phyloP scores from a whole-genome alignment of 2,329 filamentous ascomycete species.

The Nannizziopsis barbatae region DNA sequence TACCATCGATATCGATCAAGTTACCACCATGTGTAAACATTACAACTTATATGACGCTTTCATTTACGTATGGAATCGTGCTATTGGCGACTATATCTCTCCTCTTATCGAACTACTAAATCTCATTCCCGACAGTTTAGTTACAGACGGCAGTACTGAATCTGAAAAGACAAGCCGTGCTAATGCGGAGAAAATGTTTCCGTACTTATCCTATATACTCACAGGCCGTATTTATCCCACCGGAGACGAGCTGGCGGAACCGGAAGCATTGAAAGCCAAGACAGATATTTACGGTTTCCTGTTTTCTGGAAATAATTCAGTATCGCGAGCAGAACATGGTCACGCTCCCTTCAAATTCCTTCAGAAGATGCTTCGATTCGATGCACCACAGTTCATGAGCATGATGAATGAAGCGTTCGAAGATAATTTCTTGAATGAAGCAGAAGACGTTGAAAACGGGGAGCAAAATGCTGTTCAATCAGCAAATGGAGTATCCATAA shows the following conservation, averaged over 20 bases:
- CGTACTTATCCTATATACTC: slow-evolving; percentile 82
- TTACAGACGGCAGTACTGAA: slow-evolving; percentile 37
- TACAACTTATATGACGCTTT: slow-evolving; percentile 88
- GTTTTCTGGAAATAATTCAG: slow-evolving; percentile 59
- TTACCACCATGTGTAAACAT: slow-evolving; percentile 81
- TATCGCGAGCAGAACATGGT: slow-evolving; percentile 41
- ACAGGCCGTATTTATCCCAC: slow-evolving; percentile 89
- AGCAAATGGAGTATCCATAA: slow-evolving; percentile 53
- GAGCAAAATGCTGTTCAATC: slow-evolving; percentile 52
- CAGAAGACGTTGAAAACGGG: slow-evolving; percentile 49
- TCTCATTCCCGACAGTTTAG: slow-evolving; percentile 23
- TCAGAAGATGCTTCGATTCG: slow-evolving; percentile 71
- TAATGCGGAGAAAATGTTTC: slow-evolving; percentile 80
- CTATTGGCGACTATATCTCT: slow-evolving; percentile 77
- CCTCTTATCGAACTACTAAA: slow-evolving; percentile 72
- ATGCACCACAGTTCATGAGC: slow-evolving; percentile 85
- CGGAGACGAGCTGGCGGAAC: slow-evolving; percentile 60
- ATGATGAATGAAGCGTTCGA: slow-evolving; percentile 96
- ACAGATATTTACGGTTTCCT: slow-evolving; percentile 84
- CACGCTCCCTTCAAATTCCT: slow-evolving; percentile 67
- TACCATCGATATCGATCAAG: slow-evolving; percentile 87
- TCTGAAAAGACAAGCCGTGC: slow-evolving; percentile 46
- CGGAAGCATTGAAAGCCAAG: slow-evolving; percentile 65
- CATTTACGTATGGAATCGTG: slow-evolving; percentile 94
- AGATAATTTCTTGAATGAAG: slow-evolving; percentile 80